Conservation (phyloP, 495 filamentous ascomycete species). For the Talaromyces proteolyticus region DNA sequence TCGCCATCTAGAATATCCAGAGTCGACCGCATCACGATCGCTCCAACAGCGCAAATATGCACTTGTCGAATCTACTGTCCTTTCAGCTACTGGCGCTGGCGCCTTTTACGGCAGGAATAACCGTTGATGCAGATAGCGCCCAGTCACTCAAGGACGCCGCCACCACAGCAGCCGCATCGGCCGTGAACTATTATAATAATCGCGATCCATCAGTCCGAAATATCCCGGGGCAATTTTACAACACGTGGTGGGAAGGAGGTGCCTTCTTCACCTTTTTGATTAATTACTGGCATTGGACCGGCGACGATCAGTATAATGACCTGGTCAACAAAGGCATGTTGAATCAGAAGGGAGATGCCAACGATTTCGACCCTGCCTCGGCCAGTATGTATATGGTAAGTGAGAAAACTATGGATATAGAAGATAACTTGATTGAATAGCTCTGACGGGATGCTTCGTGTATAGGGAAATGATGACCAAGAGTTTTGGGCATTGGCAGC, state of each 20-base stretch:
- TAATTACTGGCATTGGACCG: slow-evolving; percentile 73
- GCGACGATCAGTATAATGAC: slow-evolving; percentile 63
- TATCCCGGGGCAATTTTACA: slow-evolving; percentile 57
- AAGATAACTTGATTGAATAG: no score
- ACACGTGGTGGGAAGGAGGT: slow-evolving; percentile 71
- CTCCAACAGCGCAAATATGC: no score
- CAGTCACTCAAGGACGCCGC: slow-evolving; percentile 57
- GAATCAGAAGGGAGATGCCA: slow-evolving; percentile 56
- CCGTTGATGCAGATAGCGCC: slow-evolving; percentile 24
- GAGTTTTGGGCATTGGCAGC: slow-evolving; percentile 77
- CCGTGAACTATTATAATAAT: slow-evolving; percentile 61
- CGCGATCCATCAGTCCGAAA: slow-evolving; percentile 18
- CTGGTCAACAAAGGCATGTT: slow-evolving; percentile 56
- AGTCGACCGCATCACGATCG: no score
- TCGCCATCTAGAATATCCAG: no score
- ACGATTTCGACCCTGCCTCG: slow-evolving; percentile 58
- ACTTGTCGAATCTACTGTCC: background rate
- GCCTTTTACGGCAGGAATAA: background rate
- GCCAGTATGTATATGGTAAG: slow-evolving; percentile 30
- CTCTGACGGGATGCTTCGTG: slow-evolving; percentile 11
- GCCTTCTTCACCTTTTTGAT: slow-evolving; percentile 68
- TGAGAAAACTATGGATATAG: background rate
- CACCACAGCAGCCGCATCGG: slow-evolving; percentile 52
- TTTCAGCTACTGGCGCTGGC: background rate
- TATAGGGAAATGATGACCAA: slow-evolving; percentile 65